A percentile compares a stretch with the other conserved stretches of the same genome.
These are phyloP conservation scores for Abelmoschus esculentus DNA, from an alignment of 345 rosid genomes.

Conservation along the genomic window DNA sequence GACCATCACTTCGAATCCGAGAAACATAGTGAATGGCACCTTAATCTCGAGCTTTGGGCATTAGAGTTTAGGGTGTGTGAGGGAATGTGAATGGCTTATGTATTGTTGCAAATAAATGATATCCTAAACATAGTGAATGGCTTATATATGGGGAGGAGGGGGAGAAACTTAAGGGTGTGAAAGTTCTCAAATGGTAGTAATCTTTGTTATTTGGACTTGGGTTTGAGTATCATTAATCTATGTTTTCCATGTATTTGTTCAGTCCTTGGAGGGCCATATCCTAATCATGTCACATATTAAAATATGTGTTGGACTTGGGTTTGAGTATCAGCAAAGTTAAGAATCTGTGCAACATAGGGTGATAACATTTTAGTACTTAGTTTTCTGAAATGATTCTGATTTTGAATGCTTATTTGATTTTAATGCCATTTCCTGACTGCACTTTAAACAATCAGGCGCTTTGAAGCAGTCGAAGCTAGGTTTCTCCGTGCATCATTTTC, in stretches of 20 bases:
- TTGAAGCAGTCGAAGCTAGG: conserved; percentile 86
- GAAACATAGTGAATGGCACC: background rate
- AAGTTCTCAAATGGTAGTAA: background rate
- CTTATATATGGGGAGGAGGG: too few relatives aligned
- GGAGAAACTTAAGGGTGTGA: background rate
- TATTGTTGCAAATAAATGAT: background rate
- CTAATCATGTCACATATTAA: background rate
- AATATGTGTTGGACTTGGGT: background rate
- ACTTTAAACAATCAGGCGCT: conserved; percentile 36
- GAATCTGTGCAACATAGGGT: background rate
- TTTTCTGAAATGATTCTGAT: background rate
- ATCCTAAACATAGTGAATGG: background rate
- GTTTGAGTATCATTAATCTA: background rate
- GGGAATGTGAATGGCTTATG: background rate
- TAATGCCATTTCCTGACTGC: background rate
- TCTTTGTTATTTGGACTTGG: background rate
- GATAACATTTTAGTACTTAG: background rate
- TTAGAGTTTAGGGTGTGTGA: conserved; percentile 2
- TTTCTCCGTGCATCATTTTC: conserved; percentile 92
- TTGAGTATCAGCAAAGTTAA: background rate
- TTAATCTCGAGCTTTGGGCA: background rate
- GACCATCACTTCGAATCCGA: background rate
- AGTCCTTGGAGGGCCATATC: background rate
- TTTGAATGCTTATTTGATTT: background rate
- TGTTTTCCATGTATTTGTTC: background rate